A percentile compares a stretch with the other conserved stretches of the same genome.
phyloP scores from a whole-genome alignment of 805 yeast species.

The Scheffersomyces amazonensis region DNA sequence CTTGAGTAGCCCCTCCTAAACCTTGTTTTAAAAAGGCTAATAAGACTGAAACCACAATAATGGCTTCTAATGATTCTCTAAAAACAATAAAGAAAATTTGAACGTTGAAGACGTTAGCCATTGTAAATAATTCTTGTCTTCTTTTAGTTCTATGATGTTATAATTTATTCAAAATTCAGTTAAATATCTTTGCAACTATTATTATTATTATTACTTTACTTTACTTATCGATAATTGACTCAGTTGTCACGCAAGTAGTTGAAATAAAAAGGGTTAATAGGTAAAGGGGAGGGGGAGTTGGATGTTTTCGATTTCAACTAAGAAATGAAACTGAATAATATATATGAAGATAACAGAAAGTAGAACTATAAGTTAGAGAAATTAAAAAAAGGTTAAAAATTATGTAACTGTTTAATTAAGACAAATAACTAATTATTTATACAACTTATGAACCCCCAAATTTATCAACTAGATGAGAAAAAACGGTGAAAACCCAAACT shows the following conservation, averaged over 20 bases:
- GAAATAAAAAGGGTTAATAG: too few relatives aligned
- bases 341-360: too few relatives aligned
- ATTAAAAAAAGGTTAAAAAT: too few relatives aligned
- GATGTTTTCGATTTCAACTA: background rate
- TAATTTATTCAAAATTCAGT: too few relatives aligned
- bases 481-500: too few relatives aligned
- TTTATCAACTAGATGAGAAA: too few relatives aligned
- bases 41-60: conserved; percentile 80
- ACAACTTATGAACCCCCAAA: too few relatives aligned
- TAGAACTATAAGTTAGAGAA: background rate
- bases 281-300: background rate
- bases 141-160: background rate
- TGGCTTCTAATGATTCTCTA: conserved; percentile 89
- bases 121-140: conserved; percentile 7
- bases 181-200: too few relatives aligned
- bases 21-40: conserved; percentile 87
- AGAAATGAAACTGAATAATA: background rate
- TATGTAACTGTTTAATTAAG: too few relatives aligned
- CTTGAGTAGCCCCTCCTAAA: conserved; percentile 51
- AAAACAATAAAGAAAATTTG: conserved; percentile 82
- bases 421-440: too few relatives aligned
- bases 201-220: too few relatives aligned
- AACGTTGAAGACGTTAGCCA: conserved; percentile 59
- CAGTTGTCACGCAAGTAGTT: too few relatives aligned
- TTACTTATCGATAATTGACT: background rate